Percentiles rank a stretch among this genome's conserved stretches.
Evolutionary conservation across 2,329 filamentous ascomycete species (phyloP).

Genomic region (Remersonia thermophila): DNA sequence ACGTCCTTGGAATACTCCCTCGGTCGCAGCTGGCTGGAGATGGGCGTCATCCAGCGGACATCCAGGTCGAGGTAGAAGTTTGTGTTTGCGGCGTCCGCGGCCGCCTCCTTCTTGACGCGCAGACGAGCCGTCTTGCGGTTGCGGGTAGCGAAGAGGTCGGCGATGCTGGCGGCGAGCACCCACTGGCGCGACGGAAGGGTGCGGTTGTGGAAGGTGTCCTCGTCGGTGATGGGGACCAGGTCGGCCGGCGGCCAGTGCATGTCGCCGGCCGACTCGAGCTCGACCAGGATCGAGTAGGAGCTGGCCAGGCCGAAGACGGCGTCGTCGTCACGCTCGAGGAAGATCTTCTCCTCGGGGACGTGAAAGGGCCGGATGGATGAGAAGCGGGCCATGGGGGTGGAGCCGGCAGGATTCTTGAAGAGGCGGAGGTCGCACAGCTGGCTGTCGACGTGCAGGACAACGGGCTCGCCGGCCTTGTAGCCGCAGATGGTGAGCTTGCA

Average conservation of each 20-base stretch:
- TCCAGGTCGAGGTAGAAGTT: constrained; percentile 38
- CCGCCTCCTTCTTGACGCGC: constrained; percentile 24
- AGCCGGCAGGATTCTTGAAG: constrained; percentile 31
- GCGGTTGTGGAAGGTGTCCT: constrained; percentile 17
- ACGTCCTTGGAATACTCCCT: constrained; percentile 28
- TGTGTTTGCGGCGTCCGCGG: constrained; percentile 22
- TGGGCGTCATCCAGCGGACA: constrained; percentile 33
- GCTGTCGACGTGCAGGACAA: constrained; percentile 40
- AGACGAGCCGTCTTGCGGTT: constrained; percentile 22
- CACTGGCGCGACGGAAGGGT: constrained; percentile 22
- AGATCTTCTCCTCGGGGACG: constrained; percentile 39
- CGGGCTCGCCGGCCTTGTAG: constrained; percentile 24
- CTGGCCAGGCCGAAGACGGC: constrained; percentile 35
- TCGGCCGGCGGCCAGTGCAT: constrained; percentile 41
- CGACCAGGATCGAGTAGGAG: constrained; percentile 37
- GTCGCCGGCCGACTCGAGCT: constrained; percentile 39
- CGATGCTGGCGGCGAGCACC: constrained; percentile 30
- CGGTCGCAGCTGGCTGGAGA: constrained; percentile 21
- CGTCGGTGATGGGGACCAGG: constrained; percentile 17
- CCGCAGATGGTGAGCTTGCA: constrained; percentile 32
- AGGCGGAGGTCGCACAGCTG: constrained; percentile 41
- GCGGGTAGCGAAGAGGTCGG: constrained; percentile 28
- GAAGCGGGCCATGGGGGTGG: constrained; percentile 33
- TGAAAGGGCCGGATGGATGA: constrained; percentile 37
- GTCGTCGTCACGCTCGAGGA: constrained; percentile 35